phyloP scores from a whole-genome alignment of 2,329 filamentous ascomycete genomes.

The Raffaelea ambrosiae region DNA sequence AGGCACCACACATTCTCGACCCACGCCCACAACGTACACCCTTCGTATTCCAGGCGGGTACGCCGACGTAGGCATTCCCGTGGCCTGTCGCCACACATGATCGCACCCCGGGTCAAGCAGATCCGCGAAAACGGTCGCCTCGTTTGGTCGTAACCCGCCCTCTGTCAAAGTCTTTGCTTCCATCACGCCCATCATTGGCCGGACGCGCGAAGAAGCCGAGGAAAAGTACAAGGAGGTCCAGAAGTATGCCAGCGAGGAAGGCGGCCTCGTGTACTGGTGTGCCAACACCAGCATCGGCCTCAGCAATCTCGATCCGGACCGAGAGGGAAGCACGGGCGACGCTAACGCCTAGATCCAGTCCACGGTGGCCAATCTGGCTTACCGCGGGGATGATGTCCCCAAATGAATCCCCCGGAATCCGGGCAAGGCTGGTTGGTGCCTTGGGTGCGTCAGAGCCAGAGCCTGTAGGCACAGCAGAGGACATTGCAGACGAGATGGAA shows the following conservation, averaged over 20 bases:
- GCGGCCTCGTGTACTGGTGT: conserved; percentile 10
- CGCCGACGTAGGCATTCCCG: conserved; percentile 5
- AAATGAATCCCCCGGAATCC: conserved; percentile 11
- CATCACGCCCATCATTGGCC: conserved; percentile 12
- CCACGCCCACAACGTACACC: conserved; percentile 10
- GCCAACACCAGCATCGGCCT: conserved; percentile 18
- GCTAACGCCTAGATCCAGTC: not conserved
- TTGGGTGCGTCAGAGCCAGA: conserved; percentile 11
- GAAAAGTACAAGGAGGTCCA: conserved; percentile 10
- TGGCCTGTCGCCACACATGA: too few relatives aligned
- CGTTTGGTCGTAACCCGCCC: conserved; percentile 12
- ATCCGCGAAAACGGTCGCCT: too few relatives aligned
- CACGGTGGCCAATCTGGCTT: too few relatives aligned
- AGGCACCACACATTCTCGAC: conserved; percentile 3
- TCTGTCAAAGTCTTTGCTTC: conserved; percentile 14
- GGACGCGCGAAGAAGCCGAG: conserved; percentile 14
- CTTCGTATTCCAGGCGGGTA: conserved; percentile 13
- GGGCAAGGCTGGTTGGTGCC: conserved; percentile 14
- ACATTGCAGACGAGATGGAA: conserved; percentile 60
- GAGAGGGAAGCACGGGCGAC: conserved; percentile 11
- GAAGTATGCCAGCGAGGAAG: conserved; percentile 12
- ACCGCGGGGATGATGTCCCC: conserved; percentile 3
- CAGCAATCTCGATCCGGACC: conserved; percentile 14
- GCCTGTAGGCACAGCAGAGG: conserved; percentile 54
- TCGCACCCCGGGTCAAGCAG: conserved; percentile 5